Evolutionary conservation across 2,329 filamentous ascomycete genomes (phyloP).

Genomic region (Stagonosporopsis cucurbitacearum): DNA sequence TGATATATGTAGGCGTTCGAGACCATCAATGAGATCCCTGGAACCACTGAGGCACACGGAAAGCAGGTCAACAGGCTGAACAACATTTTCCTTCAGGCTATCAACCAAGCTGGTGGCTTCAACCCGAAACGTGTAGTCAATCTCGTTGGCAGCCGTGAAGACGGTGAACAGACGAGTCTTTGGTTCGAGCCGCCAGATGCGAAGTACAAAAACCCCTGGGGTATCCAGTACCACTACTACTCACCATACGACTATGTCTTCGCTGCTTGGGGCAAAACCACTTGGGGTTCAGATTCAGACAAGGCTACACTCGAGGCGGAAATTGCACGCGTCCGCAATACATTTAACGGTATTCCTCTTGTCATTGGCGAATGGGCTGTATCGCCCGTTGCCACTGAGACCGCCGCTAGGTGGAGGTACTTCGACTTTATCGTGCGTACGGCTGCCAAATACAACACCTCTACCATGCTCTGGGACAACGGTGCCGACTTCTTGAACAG

Average conservation of each 20-base stretch:
- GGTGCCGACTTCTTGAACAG: constrained; percentile 63
- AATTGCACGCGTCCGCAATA: constrained; percentile 58
- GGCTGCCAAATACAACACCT: constrained; percentile 58
- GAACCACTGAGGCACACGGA: constrained; percentile 58
- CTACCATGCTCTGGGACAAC: constrained; percentile 66
- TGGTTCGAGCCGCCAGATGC: constrained; percentile 60
- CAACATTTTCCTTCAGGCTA: constrained; percentile 61
- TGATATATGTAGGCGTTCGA: constrained; percentile 56
- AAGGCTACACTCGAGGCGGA: constrained; percentile 59
- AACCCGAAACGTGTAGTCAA: constrained; percentile 64
- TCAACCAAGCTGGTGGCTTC: constrained; percentile 62
- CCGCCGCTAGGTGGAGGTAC: constrained; percentile 64
- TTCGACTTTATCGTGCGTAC: constrained; percentile 61
- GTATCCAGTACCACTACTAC: constrained; percentile 69
- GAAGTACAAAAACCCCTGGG: constrained; percentile 62
- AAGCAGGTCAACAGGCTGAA: constrained; percentile 63
- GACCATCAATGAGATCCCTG: constrained; percentile 66
- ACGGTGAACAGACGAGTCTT: constrained; percentile 60
- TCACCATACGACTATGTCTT: constrained; percentile 57
- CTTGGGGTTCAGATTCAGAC: constrained; percentile 64
- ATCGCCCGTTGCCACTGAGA: constrained; percentile 58
- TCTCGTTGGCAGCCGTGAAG: constrained; percentile 60
- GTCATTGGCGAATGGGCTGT: constrained; percentile 66
- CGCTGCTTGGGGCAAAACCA: constrained; percentile 63
- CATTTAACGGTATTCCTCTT: constrained; percentile 63